phyloP scores from a whole-genome alignment of 805 yeast genomes.

The Ogataea pini region DNA sequence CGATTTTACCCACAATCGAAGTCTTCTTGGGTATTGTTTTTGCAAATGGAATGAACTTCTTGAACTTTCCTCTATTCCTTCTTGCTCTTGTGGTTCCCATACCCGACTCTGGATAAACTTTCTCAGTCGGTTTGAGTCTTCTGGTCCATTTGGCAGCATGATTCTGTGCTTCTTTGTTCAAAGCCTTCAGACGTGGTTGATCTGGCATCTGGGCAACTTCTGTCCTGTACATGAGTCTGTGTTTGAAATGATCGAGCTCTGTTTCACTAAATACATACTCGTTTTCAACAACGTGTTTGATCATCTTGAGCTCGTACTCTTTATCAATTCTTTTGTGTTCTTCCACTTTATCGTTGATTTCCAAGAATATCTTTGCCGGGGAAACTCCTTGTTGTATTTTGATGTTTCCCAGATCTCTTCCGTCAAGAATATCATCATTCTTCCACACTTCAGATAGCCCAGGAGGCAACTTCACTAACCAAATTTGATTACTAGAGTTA shows the following conservation, averaged over 20 bases:
- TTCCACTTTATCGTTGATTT: conserved; percentile 51
- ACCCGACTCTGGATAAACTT: conserved; percentile 31
- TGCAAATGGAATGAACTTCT: conserved; percentile 71
- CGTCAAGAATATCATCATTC: conserved; percentile 58
- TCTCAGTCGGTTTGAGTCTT: conserved; percentile 24
- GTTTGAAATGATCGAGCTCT: conserved; percentile 63
- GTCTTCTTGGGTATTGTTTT: conserved; percentile 90
- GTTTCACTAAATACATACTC: conserved; percentile 88
- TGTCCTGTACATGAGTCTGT: conserved; percentile 51
- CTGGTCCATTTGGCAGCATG: conserved; percentile 37
- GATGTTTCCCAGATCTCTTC: conserved; percentile 78
- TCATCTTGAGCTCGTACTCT: conserved; percentile 76
- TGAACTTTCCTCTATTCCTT: conserved; percentile 19
- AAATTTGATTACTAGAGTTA: conserved; percentile 68
- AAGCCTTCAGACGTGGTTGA: conserved; percentile 47
- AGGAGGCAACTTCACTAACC: conserved; percentile 91
- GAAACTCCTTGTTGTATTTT: conserved; percentile 56
- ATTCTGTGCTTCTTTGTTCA: conserved; percentile 38
- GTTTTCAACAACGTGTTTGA: conserved; percentile 79
- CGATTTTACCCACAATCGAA: conserved; percentile 79
- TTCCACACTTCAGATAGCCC: conserved; percentile 84
- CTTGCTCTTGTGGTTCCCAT: conserved; percentile 32
- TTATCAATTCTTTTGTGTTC: conserved; percentile 66
- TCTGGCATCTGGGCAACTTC: conserved; percentile 54
- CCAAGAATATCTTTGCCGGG: conserved; percentile 52